Evolutionary conservation across 2,329 filamentous ascomycete species (phyloP), one percentile per base, ranked within the genome.

Genomic region (Magnaporthiopsis rhizophila): DNA sequence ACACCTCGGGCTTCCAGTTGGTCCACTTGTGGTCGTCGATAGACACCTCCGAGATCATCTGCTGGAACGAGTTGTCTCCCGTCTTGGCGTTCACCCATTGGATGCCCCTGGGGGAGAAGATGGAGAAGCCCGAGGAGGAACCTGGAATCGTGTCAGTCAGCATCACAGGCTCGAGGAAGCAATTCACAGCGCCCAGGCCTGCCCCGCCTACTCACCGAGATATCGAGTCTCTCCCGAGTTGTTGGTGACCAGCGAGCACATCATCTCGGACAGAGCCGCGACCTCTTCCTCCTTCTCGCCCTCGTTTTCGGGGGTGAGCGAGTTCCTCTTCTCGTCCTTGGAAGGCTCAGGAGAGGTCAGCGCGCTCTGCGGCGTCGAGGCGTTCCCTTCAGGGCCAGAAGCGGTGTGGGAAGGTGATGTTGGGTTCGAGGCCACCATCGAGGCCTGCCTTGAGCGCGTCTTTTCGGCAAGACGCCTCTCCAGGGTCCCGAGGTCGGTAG

Each of bases 21-120:
- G 91, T 92, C 90, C 92, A 97, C 74, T 96, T 97, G 76, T 95
- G 91, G 71, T 97, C 92, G 70, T 97, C 91, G 58, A 96, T 87
- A 32, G 90, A 91, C n/a, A 94, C 90, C 63, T 91, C 89, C 2
- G 89, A 89, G 64, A 99, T 97, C 90, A 97, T 98, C 65, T 91
- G 86, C 74, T 96, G 91, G 76, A 99, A 99, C 0, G 92, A 96
- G 28, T 83, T 87, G 73, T 99, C 95, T n/a, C 95, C 95, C 2
- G 93, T 98, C 80, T 96, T 97, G 69, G 95, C 89, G 71, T 97
- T 98, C 63, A 99, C 94, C 95, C 95, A 99, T 75, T 97, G 90
- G 64, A 99, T 96, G 59, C 95, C 95, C 74, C 97, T 97, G 18
- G 94, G 95, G 0, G 94, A 98, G 79, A 99, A 98, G 70, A 99